Evolutionary conservation across 129 eudicot species (phyloP).

Genomic region (Mikania micrantha): DNA sequence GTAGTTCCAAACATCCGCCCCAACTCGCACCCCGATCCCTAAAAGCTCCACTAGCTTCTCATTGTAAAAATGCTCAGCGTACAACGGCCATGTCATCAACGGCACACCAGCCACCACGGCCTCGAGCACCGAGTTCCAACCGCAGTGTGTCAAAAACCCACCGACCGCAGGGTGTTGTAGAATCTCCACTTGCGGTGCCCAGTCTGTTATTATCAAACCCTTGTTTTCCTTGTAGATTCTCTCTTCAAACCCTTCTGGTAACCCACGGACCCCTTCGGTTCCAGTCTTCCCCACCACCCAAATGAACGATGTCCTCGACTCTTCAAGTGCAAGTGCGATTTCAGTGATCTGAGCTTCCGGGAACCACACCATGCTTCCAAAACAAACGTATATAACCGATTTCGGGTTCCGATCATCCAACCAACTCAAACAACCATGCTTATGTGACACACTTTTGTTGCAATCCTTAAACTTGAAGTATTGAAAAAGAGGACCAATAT

Average conservation of each 20-base stretch:
- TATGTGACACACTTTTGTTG: neutral
- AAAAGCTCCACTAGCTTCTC: conserved; percentile 39
- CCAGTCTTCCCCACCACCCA: conserved; percentile 38
- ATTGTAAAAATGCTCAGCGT: conserved; percentile 39
- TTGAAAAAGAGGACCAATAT: conserved; percentile 30
- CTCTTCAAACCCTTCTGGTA: conserved; percentile 36
- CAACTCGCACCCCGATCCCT: conserved; percentile 30
- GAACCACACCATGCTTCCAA: conserved; percentile 41
- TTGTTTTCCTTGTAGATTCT: conserved; percentile 4
- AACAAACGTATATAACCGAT: conserved; percentile 36
- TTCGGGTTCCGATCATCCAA: conserved; percentile 25
- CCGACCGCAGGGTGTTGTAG: conserved; percentile 32
- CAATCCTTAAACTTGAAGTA: neutral
- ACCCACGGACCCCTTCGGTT: conserved; percentile 15
- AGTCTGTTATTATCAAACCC: conserved; percentile 31
- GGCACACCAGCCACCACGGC: conserved; percentile 36
- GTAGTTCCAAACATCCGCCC: conserved; percentile 23
- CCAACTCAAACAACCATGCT: conserved; percentile 28
- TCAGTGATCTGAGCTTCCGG: conserved; percentile 34
- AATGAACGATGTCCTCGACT: conserved; percentile 21
- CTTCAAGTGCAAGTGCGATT: conserved; percentile 42
- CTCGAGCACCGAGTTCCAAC: conserved; percentile 56
- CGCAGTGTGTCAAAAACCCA: conserved; percentile 47
- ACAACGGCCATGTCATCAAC: conserved; percentile 39
- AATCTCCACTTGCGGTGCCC: conserved; percentile 44